phyloP scores from a whole-genome alignment of 2,329 filamentous ascomycete species.

The Curvularia spicifera region DNA sequence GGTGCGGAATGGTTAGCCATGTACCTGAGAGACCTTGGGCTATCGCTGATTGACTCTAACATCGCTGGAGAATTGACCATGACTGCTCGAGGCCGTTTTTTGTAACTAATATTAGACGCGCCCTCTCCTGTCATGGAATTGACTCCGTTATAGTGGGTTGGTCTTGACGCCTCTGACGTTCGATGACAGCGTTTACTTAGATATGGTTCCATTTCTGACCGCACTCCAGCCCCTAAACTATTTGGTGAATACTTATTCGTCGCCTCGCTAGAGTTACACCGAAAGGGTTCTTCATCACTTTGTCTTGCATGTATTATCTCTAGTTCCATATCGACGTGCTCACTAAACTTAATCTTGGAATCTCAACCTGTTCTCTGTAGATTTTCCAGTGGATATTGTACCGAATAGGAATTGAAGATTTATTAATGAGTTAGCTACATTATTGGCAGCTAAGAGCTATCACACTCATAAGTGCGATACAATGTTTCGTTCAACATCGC shows the following conservation, averaged over 20 bases:
- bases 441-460: neutral
- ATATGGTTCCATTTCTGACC: neutral
- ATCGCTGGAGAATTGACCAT: neutral
- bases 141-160: too few species aligned
- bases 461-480: neutral
- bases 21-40: neutral
- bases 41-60: neutral
- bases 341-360: neutral
- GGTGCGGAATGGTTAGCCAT: too few species aligned
- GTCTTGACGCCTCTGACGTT: neutral
- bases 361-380: neutral
- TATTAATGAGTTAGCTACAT: neutral
- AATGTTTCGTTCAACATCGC: neutral
- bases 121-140: neutral
- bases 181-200: neutral
- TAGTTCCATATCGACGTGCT: neutral
- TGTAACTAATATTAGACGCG: neutral
- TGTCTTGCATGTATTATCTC: constrained; percentile 10
- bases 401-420: neutral
- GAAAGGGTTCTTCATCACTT: constrained; percentile 17
- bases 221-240: neutral
- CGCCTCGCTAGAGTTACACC: neutral
- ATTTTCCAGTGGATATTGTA: neutral
- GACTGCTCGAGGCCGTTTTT: neutral
- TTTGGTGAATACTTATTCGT: neutral